Conservation (phyloP, 2,329 filamentous ascomycete species). For the Xylariales sp. region DNA sequence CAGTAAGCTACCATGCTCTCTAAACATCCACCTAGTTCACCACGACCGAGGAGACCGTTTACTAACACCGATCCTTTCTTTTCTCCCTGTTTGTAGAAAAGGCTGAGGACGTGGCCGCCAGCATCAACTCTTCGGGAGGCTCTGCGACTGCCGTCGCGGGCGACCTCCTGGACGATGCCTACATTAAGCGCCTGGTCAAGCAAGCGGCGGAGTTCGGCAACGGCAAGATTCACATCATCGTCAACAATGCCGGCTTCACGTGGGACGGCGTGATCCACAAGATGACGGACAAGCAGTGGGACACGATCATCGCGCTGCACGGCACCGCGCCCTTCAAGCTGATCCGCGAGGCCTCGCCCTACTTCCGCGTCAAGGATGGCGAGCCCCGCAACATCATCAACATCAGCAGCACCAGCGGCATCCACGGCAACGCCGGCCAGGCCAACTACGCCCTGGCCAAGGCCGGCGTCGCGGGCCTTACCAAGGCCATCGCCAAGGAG, state of each 20-base stretch:
- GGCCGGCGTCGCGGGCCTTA: constrained; percentile 76
- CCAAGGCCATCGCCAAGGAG: constrained; percentile 87
- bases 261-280: constrained; percentile 94
- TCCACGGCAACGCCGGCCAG: constrained; percentile 88
- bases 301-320: constrained; percentile 80
- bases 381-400: constrained; percentile 77
- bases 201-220: constrained; percentile 74
- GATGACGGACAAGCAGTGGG: constrained; percentile 89
- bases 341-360: constrained; percentile 73
- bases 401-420: constrained; percentile 75
- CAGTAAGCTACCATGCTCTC: constrained; percentile 38
- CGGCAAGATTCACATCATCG: constrained; percentile 86
- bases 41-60: no score
- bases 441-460: constrained; percentile 85
- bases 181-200: constrained; percentile 68
- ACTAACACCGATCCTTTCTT: neutral
- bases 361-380: constrained; percentile 82
- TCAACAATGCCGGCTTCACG: constrained; percentile 89
- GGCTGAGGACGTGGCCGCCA: constrained; percentile 60
- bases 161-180: constrained; percentile 68
- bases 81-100: constrained; percentile 50
- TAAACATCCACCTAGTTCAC: neutral
- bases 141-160: constrained; percentile 70
- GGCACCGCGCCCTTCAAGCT: constrained; percentile 83
- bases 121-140: constrained; percentile 64